These are phyloP conservation scores for Debaryomyces hansenii DNA, from an alignment of 805 yeast genomes.

Conservation along the genomic window DNA sequence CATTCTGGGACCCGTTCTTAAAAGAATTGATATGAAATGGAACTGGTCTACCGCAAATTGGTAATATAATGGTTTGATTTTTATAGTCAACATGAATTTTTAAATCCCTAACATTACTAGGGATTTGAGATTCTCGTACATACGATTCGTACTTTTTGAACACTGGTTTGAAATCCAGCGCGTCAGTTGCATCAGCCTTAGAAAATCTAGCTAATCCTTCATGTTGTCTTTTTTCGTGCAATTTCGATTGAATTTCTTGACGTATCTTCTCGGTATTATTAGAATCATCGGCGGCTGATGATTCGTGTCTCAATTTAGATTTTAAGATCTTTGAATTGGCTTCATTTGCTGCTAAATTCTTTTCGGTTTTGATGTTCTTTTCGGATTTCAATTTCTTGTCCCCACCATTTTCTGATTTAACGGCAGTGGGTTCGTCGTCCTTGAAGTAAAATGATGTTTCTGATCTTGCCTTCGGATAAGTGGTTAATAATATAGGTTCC, in stretches of 20 bases:
- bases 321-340: constrained; percentile 68
- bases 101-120: constrained; percentile 76
- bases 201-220: constrained; percentile 83
- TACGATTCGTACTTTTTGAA: constrained; percentile 94
- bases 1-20: constrained; percentile 91
- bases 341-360: constrained; percentile 26
- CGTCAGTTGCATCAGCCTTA: constrained; percentile 72
- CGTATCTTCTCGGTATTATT: constrained; percentile 70
- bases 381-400: constrained; percentile 37
- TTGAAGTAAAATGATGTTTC: constrained; percentile 85
- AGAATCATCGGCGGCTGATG: constrained; percentile 66
- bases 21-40: constrained; percentile 95
- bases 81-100: constrained; percentile 85
- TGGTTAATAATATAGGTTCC: constrained; percentile 68
- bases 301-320: constrained; percentile 77
- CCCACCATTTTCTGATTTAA: constrained; percentile 9
- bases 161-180: constrained; percentile 61
- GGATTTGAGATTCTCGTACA: constrained; percentile 90
- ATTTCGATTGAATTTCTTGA: constrained; percentile 75
- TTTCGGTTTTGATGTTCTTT: constrained; percentile 34
- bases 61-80: constrained; percentile 84
- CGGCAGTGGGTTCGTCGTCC: constrained; percentile 47
- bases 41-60: constrained; percentile 93
- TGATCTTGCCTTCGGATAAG: constrained; percentile 65
- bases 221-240: constrained; percentile 82